Conservation (phyloP, 1,284 basidiomycete species). For the Pulveroboletus ridleyi region DNA sequence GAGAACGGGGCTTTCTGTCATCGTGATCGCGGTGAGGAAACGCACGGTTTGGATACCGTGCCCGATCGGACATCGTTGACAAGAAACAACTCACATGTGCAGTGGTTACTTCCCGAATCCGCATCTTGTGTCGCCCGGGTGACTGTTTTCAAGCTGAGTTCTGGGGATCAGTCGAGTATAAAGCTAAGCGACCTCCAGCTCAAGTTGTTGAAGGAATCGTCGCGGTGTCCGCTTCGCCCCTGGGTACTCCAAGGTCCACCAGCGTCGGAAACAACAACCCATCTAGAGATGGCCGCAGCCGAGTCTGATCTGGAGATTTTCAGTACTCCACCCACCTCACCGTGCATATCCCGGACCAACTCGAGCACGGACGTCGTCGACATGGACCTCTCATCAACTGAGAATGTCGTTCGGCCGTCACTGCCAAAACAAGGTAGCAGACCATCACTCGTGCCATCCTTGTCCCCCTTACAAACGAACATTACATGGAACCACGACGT, state of each 20-base stretch:
- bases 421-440: conserved; percentile 55
- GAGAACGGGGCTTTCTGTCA: conserved; percentile 29
- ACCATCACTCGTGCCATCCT: conserved; percentile 34
- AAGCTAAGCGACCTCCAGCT: conserved; percentile 22
- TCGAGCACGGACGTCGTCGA: conserved; percentile 39
- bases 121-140: conserved; percentile 32
- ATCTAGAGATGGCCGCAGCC: conserved; percentile 26
- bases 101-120: conserved; percentile 26
- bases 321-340: conserved; percentile 67
- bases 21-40: conserved; percentile 28
- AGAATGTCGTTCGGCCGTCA: conserved; percentile 44
- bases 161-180: conserved; percentile 28
- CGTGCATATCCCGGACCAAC: conserved; percentile 41
- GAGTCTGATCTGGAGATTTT: conserved; percentile 52
- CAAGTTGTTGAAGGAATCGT: conserved; percentile 18
- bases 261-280: conserved; percentile 17
- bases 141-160: conserved; percentile 31
- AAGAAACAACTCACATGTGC: conserved; percentile 27
- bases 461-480: conserved; percentile 52
- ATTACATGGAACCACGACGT: conserved; percentile 54
- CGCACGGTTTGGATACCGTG: conserved; percentile 28
- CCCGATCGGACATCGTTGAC: conserved; percentile 29
- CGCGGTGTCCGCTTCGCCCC: conserved; percentile 11
- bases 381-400: conserved; percentile 36
- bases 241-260: conserved; percentile 17